Evolutionary conservation across 176 grass and related monocot genomes (phyloP).

Genomic region (Metroxylon sagu): DNA sequence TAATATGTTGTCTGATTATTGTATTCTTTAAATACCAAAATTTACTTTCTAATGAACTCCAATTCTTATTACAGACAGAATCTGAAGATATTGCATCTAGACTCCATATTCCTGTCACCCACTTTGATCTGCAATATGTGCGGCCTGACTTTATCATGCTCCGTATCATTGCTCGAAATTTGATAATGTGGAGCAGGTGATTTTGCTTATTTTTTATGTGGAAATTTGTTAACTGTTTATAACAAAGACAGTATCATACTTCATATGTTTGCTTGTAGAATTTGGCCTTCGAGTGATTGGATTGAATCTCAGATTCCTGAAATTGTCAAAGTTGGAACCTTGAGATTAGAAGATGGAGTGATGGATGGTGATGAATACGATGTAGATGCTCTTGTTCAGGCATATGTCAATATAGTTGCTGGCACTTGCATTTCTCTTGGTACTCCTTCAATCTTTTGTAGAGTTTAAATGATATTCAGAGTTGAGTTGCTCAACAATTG

Average conservation of each 20-base stretch:
- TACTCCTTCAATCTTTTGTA: slow-evolving; percentile 26
- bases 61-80: slow-evolving; percentile 52
- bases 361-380: slow-evolving; percentile 61
- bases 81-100: slow-evolving; percentile 74
- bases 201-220: background rate
- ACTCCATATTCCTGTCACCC: slow-evolving; percentile 57
- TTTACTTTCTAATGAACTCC: slow-evolving; percentile 9
- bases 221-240: too few species aligned
- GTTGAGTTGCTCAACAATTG: background rate
- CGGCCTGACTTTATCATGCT: slow-evolving; percentile 98
- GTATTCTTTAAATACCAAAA: too few species aligned
- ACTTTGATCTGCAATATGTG: slow-evolving; percentile 89
- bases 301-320: slow-evolving; percentile 80
- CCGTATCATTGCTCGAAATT: slow-evolving; percentile 72
- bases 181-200: slow-evolving; percentile 96
- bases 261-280: slow-evolving; percentile 26
- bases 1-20: too few species aligned
- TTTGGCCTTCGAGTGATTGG: slow-evolving; percentile 70
- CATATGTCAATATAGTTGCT: slow-evolving; percentile 89
- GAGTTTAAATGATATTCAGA: too few species aligned
- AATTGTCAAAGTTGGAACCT: slow-evolving; percentile 55
- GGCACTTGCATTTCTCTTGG: slow-evolving; percentile 91
- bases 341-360: slow-evolving; percentile 42
- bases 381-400: slow-evolving; percentile 74
- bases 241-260: too few species aligned